Base-by-base conservation (phyloP, 768 basidiomycete genomes). In the Porphyrellus cyaneotinctus region DNA sequence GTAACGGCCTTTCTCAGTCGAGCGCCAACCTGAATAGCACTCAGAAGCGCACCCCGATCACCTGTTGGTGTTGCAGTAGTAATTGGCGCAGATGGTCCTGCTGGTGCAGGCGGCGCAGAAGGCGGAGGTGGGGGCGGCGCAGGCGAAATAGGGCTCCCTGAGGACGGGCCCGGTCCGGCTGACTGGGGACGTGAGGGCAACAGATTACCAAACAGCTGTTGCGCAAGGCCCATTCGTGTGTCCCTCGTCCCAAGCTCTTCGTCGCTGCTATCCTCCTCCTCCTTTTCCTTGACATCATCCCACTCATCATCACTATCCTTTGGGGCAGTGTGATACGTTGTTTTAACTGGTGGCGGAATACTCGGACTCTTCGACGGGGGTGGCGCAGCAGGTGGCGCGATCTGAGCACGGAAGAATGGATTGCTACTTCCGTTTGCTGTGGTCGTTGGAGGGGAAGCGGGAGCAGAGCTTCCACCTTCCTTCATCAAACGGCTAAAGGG, bases 221-320 rank as follows among this genome's bases (percentile, higher is more conserved):
- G 78, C 8, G 95, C 95, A 35, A 98, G 81, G 49, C 83, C 81
- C 52, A 79, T 78, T 15, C 89, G 78, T 17, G 76, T 80, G 46
- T 74, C 76, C 39, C 94, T 76, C 4, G 76, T 77, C n/a, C 77
- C 75, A 43, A 87, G 72, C 53, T 93, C 92, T 66, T 93, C 92
- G 49, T 92, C 91, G 47, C 83, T 86, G 56, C 82, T 85, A 59
- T 87, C 84, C 6, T 81, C 79, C 5, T 80, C 81, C 20, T 83
- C 79, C 38, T 81, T 83, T 67, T 94, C 91, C 62, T 81, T 74
- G 44, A 91, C 74, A n/a, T 84, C 83, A 49, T 87, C 91, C 91
- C 92, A 95, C 45, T 92, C 91, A 17, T 89, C 88, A 2, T 88
- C 86, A 30, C 75, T 73, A 31, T 74, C 75, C 3, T 71, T 68